A percentile compares a stretch with the other conserved stretches of the same genome.
Conservation (phyloP, 495 filamentous ascomycete species). For the Hypoxylon fuscum region DNA sequence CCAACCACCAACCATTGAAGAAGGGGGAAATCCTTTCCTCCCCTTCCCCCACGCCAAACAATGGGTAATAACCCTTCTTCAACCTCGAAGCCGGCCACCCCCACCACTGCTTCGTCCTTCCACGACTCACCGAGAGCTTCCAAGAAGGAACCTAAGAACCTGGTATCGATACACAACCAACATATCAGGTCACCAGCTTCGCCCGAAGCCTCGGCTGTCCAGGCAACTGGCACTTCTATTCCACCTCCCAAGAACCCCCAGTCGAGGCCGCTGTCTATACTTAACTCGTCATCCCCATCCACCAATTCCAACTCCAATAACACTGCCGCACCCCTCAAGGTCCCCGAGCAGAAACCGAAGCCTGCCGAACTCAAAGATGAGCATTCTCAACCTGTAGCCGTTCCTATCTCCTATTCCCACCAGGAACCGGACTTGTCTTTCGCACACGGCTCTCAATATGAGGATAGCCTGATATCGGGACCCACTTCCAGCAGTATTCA, state of each 20-base stretch:
- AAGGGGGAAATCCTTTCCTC: constrained; percentile 27
- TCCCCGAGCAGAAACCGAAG: constrained; percentile 45
- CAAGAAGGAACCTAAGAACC: constrained; percentile 46
- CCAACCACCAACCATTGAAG: constrained; percentile 1
- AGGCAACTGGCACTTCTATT: constrained; percentile 61
- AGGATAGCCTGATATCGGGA: constrained; percentile 45
- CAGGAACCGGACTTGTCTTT: constrained; percentile 46
- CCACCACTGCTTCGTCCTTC: constrained; percentile 43
- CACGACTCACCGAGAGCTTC: constrained; percentile 49
- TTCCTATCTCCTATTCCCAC: constrained; percentile 59
- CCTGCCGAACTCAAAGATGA: constrained; percentile 51
- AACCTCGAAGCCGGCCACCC: constrained; percentile 45
- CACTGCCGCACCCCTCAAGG: constrained; percentile 30
- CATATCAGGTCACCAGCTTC: constrained; percentile 57
- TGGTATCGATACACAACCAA: constrained; percentile 42
- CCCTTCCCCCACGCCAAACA: constrained; percentile 36
- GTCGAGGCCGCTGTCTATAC: constrained; percentile 49
- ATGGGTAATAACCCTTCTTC: constrained; percentile 58
- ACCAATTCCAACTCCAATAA: constrained; percentile 38
- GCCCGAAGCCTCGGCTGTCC: constrained; percentile 62
- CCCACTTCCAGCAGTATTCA: constrained; percentile 56
- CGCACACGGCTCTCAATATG: constrained; percentile 49
- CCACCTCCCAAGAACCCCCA: constrained; percentile 53
- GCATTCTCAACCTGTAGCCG: constrained; percentile 61
- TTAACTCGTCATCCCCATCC: constrained; percentile 49